Evolutionary conservation across 2,329 filamentous ascomycete genomes (phyloP), one percentile per base, ranked within the genome.

Genomic region (Phyllosticta citribraziliensis): DNA sequence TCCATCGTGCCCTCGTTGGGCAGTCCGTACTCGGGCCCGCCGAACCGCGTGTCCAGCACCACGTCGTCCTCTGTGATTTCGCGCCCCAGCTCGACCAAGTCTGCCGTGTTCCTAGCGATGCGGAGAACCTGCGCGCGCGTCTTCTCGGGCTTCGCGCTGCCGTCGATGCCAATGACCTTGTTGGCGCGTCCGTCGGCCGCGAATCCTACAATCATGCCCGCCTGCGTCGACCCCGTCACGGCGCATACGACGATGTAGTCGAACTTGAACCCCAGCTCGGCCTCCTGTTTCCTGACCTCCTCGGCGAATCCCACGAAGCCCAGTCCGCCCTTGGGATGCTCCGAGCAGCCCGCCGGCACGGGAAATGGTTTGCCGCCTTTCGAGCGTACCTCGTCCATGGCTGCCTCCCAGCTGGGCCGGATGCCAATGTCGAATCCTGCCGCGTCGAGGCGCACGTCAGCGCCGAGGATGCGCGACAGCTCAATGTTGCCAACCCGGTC

Each of bases 191-290:
- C 70, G 35, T 71, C 69, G 1, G 73, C 68, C 72, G 88, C 88
- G 72, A 89, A 88, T 0, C 88, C 88, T 0, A 86, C 87, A 9
- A 90, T 78, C 79, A 90, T 87, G 9, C 88, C 88, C 0, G 83
- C 87, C 69, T 88, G 80, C 1, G 87, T 89, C 5, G 81, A 85
- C 3, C 87, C 88, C 0, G 87, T 89, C 1, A 89, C 87, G 19
- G 84, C 85, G 69, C 86, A 89, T 9, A 88, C 87, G 59, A 88
- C 73, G 14, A 89, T 69, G 2, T 80, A 84, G 66, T 87, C 84
- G 70, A 88, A 89, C 69, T 85, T 84, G 14, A 87, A 67, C 1
- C 83, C 84, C 54, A 82, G 64, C 66, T 81, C 79, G 63, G 74
- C 72, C 73, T 89, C 86, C 72, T 88, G 86, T 62, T 77, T 73